Evolutionary conservation across 345 rosid species (phyloP).

Genomic region (Jatropha curcas): DNA sequence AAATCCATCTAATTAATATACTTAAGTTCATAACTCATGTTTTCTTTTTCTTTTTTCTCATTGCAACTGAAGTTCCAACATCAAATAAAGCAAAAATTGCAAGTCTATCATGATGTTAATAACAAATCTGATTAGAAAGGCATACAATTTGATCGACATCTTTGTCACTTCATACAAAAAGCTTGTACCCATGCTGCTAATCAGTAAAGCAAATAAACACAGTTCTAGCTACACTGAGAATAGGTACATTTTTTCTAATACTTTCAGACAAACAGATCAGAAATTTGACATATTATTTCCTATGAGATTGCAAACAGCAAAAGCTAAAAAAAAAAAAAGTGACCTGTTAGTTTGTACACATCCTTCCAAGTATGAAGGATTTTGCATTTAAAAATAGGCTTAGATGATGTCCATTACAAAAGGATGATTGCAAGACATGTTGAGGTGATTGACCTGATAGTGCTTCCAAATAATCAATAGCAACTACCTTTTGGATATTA

Average conservation of each 20-base stretch:
- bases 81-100: background rate
- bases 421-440: background rate
- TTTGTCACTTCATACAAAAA: background rate
- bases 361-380: background rate
- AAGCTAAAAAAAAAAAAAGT: background rate
- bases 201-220: background rate
- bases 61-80: background rate
- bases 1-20: constrained; percentile 8
- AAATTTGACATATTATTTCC: background rate
- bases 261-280: background rate
- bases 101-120: background rate
- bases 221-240: background rate
- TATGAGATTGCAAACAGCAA: background rate
- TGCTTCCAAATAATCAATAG: background rate
- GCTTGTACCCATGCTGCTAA: background rate
- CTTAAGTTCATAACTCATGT: background rate
- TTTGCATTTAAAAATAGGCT: background rate
- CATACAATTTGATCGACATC: background rate
- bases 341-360: too few relatives aligned
- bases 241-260: background rate
- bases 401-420: background rate
- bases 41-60: background rate
- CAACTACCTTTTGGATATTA: background rate
- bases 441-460: background rate
- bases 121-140: background rate